phyloP scores from a whole-genome alignment of 2,329 filamentous ascomycete genomes.

The Thelonectria rubi region DNA sequence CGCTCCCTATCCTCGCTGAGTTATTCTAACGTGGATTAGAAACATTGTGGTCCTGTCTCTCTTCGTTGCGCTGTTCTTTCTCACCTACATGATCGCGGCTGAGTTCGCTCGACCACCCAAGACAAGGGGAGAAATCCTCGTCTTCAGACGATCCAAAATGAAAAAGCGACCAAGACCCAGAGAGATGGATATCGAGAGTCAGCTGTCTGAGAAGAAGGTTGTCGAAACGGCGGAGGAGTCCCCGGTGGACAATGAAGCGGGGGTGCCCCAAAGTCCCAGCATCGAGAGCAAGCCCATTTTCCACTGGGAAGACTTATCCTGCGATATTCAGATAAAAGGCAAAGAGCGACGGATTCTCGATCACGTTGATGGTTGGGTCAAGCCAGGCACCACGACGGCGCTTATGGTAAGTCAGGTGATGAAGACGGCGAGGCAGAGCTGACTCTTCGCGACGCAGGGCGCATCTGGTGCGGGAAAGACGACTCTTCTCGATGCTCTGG shows the following conservation, averaged over 20 bases:
- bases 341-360: constrained; percentile 74
- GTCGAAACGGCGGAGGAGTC: neutral
- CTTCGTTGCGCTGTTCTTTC: constrained; percentile 56
- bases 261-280: neutral
- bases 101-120: constrained; percentile 57
- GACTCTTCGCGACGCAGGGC: constrained; percentile 39
- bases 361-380: constrained; percentile 76
- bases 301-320: constrained; percentile 75
- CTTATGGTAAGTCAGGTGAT: constrained; percentile 55
- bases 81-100: constrained; percentile 57
- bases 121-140: constrained; percentile 66
- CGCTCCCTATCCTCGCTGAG: neutral
- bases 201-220: neutral
- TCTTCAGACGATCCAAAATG: constrained; percentile 58
- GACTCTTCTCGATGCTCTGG: constrained; percentile 69
- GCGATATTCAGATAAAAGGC: constrained; percentile 70
- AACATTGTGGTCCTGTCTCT: constrained; percentile 64
- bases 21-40: constrained; percentile 23
- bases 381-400: constrained; percentile 75
- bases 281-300: constrained; percentile 54
- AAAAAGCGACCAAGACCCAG: neutral
- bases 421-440: neutral
- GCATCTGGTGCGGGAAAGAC: constrained; percentile 63
- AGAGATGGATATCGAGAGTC: constrained; percentile 3
- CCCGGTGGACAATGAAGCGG: neutral